Evolutionary conservation across 1,284 basidiomycete species (phyloP).

Genomic region (Singerocomus inundabilis): DNA sequence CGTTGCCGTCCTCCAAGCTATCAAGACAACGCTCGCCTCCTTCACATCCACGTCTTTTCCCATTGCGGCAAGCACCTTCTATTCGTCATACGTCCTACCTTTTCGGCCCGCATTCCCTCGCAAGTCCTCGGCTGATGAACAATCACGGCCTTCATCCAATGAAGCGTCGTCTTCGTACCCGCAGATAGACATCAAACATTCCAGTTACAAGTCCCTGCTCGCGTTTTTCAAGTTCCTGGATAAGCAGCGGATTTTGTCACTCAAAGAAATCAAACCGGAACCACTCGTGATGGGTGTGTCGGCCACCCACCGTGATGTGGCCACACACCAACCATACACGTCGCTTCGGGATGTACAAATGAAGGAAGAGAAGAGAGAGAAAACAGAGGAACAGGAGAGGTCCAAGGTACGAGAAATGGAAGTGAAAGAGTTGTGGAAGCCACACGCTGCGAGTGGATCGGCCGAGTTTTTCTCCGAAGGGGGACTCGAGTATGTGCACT

Average conservation of each 20-base stretch:
- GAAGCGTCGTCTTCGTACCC: conserved; percentile 36
- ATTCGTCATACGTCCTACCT: conserved; percentile 76
- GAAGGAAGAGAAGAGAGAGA: conserved; percentile 49
- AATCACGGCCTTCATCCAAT: conserved; percentile 32
- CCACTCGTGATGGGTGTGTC: conserved; percentile 64
- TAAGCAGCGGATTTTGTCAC: conserved; percentile 68
- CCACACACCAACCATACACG: conserved; percentile 48
- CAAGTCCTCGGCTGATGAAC: conserved; percentile 27
- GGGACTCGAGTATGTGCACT: conserved; percentile 49
- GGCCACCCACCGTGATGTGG: conserved; percentile 56
- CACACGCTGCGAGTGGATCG: conserved; percentile 48
- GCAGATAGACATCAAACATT: conserved; percentile 62
- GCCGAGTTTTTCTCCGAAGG: conserved; percentile 61
- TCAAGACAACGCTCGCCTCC: conserved; percentile 47
- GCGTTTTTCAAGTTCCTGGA: conserved; percentile 74
- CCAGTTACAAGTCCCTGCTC: conserved; percentile 75
- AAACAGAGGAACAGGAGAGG: conserved; percentile 47
- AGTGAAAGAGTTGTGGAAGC: conserved; percentile 75
- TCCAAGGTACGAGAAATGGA: conserved; percentile 47
- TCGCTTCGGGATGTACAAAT: conserved; percentile 65
- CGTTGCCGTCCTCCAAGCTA: conserved; percentile 69
- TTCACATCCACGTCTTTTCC: conserved; percentile 63
- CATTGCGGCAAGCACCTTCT: conserved; percentile 73
- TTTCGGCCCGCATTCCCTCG: conserved; percentile 56
- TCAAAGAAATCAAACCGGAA: conserved; percentile 73